phyloP scores from a whole-genome alignment of 2,329 filamentous ascomycete species.

The Paraconiothyrium sp. region DNA sequence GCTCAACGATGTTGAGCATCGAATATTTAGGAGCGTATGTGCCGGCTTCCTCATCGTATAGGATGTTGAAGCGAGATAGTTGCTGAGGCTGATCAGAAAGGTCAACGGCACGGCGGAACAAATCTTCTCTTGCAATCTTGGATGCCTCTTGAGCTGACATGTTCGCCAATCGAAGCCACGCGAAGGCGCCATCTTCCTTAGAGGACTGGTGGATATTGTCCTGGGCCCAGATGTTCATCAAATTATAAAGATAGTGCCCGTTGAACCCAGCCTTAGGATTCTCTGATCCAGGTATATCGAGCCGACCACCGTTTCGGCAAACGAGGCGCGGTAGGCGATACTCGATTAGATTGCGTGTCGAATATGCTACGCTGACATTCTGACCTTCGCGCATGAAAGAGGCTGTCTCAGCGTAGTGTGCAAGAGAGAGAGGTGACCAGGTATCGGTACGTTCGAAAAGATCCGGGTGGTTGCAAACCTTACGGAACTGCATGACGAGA shows the following conservation, averaged over 20 bases:
- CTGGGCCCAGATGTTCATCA: constrained; percentile 91
- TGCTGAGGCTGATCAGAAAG: constrained; percentile 62
- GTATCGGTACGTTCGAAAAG: constrained; percentile 95
- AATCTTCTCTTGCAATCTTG: constrained; percentile 71
- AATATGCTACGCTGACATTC: constrained; percentile 84
- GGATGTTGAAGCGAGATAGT: constrained; percentile 72
- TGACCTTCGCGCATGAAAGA: constrained; percentile 92
- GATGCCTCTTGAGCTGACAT: constrained; percentile 77
- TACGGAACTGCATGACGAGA: constrained; percentile 99
- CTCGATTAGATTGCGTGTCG: constrained; percentile 84
- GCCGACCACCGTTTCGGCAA: constrained; percentile 80
- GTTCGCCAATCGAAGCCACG: constrained; percentile 89
- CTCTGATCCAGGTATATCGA: constrained; percentile 76
- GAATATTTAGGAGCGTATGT: constrained; percentile 77
- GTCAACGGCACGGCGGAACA: constrained; percentile 78
- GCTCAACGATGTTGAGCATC: constrained; percentile 81
- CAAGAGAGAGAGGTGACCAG: constrained; percentile 81
- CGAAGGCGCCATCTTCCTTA: constrained; percentile 74
- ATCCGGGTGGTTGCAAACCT: constrained; percentile 98
- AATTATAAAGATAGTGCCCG: constrained; percentile 76
- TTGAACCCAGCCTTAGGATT: constrained; percentile 83
- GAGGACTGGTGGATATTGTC: constrained; percentile 76
- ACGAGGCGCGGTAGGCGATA: constrained; percentile 83
- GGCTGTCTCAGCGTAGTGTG: constrained; percentile 92
- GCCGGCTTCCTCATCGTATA: constrained; percentile 73